Percentiles rank a stretch among this genome's conserved stretches.
phyloP scores from a whole-genome alignment of 2,329 filamentous ascomycete species.

The Pestalotiopsis sp. region DNA sequence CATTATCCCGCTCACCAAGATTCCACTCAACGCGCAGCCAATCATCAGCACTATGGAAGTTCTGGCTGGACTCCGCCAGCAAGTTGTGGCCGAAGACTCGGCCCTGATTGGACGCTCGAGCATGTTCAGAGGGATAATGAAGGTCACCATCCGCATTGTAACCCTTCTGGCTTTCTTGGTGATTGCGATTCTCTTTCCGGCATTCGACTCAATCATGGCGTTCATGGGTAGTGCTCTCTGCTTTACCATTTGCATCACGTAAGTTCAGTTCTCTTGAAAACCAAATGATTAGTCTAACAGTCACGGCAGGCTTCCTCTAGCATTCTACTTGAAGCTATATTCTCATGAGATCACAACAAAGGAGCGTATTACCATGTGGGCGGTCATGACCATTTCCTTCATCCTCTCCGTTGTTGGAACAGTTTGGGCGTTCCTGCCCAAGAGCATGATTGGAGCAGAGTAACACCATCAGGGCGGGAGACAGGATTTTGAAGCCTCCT shows the following conservation, averaged over 20 bases:
- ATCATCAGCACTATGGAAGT: slow-evolving; percentile 86
- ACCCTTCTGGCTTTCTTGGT: slow-evolving; percentile 73
- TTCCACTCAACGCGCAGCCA: slow-evolving; percentile 87
- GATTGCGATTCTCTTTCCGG: slow-evolving; percentile 71
- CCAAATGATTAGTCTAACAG: neutral
- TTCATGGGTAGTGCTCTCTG: slow-evolving; percentile 88
- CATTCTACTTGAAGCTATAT: slow-evolving; percentile 91
- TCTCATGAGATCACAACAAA: slow-evolving; percentile 64
- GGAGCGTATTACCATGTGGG: slow-evolving; percentile 70
- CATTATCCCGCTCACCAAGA: slow-evolving; percentile 93
- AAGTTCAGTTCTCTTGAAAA: slow-evolving; percentile 26
- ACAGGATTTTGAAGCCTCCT: neutral
- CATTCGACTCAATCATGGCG: slow-evolving; percentile 89
- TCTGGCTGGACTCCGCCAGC: slow-evolving; percentile 67
- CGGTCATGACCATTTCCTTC: slow-evolving; percentile 69
- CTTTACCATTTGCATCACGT: slow-evolving; percentile 91
- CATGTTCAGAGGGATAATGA: slow-evolving; percentile 59
- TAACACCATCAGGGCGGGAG: neutral
- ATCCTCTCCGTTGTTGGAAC: slow-evolving; percentile 77
- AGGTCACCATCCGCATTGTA: slow-evolving; percentile 63
- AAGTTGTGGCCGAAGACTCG: slow-evolving; percentile 47
- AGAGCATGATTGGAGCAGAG: slow-evolving; percentile 62
- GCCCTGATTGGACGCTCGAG: slow-evolving; percentile 55
- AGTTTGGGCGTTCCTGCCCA: slow-evolving; percentile 85
- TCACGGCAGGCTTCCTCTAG: slow-evolving; percentile 64